Evolutionary conservation across 176 grass and related monocot genomes (phyloP).

Genomic region (Avena sativa): DNA sequence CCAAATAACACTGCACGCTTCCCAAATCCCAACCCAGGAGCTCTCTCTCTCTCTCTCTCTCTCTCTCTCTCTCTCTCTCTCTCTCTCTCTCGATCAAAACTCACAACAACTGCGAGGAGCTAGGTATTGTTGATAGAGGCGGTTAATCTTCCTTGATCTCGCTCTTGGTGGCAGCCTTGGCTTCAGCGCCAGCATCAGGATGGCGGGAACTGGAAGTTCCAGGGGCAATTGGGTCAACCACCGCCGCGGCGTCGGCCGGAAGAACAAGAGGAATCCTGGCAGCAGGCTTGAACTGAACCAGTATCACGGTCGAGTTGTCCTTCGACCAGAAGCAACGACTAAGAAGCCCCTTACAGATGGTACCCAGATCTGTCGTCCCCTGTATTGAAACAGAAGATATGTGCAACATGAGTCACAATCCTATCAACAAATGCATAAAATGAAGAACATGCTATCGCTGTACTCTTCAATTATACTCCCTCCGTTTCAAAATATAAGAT

Average conservation of each 20-base stretch:
- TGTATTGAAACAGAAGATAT: conserved; percentile 8
- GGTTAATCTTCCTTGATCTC: neutral
- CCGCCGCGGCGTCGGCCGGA: neutral
- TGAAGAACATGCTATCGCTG: neutral
- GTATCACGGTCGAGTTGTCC: conserved; percentile 23
- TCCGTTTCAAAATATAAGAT: too few species aligned
- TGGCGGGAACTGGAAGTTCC: neutral
- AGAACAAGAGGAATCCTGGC: neutral
- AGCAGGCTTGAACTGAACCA: conserved; percentile 35
- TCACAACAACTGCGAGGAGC: neutral
- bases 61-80: neutral
- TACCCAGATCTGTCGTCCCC: neutral
- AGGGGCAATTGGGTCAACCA: neutral
- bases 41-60: neutral
- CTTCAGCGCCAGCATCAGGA: neutral
- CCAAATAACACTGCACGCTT: neutral
- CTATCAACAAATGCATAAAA: neutral
- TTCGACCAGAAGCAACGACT: neutral
- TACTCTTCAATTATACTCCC: neutral
- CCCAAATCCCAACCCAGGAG: neutral
- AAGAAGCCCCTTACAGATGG: conserved; percentile 31
- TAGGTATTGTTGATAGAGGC: neutral
- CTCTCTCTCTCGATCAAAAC: neutral
- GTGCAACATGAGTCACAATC: neutral
- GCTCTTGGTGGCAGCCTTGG: neutral